Evolutionary conservation across 2,329 filamentous ascomycete genomes (phyloP).

Genomic region (Ophiostoma novo-ulmi): DNA sequence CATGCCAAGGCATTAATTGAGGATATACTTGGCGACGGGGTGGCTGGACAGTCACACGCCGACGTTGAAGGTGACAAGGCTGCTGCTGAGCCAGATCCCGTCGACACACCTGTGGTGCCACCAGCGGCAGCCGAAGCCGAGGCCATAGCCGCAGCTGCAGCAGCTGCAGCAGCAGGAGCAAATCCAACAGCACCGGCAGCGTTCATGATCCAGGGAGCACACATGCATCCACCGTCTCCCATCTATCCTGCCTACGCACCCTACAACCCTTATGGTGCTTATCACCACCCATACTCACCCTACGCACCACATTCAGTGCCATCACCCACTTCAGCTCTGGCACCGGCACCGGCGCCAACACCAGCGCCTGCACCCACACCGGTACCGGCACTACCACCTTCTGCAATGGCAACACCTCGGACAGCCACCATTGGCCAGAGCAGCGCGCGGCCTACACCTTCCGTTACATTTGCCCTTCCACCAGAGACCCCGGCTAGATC

Average conservation of each 20-base stretch:
- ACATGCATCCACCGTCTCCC: not conserved
- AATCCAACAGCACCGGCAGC: not conserved
- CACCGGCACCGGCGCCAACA: slow-evolving; percentile 1
- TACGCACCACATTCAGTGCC: not conserved
- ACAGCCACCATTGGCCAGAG: slow-evolving; percentile 4
- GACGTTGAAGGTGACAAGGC: not conserved
- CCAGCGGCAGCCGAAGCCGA: not conserved
- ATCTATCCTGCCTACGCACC: slow-evolving; percentile 3
- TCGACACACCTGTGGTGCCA: slow-evolving; percentile 9
- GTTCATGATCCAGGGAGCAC: not conserved
- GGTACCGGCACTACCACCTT: not conserved
- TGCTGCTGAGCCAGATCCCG: not conserved
- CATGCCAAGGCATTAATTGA: slow-evolving; percentile 25
- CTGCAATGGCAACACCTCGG: not conserved
- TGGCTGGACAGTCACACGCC: slow-evolving; percentile 17
- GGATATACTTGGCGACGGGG: slow-evolving; percentile 26
- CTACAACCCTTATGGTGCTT: not conserved
- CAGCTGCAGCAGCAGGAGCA: not conserved
- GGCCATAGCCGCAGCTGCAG: not conserved
- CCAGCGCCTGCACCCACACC: not conserved
- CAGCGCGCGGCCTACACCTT: not conserved
- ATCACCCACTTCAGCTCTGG: not conserved
- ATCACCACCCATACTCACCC: not conserved
- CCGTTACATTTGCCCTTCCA: not conserved
- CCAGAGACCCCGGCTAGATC: slow-evolving; percentile 1